phyloP scores from a whole-genome alignment of 805 yeast genomes.

The Yarrowia hollandica region DNA sequence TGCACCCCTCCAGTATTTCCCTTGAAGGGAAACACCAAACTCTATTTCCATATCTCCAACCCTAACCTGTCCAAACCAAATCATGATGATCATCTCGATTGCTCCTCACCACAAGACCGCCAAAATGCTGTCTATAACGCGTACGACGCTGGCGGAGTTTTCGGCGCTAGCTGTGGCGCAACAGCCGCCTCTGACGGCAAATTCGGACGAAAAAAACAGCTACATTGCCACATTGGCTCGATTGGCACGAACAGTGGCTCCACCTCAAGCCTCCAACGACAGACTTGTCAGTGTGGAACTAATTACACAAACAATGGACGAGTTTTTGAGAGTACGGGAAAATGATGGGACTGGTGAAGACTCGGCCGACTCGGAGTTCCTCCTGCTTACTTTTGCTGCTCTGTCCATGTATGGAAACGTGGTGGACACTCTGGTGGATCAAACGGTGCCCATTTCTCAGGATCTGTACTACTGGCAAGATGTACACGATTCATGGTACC shows the following conservation, averaged over 20 bases:
- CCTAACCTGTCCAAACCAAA: too few species aligned
- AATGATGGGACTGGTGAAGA: neutral
- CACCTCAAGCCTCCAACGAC: constrained; percentile 20
- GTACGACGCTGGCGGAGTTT: constrained; percentile 23
- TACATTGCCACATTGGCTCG: constrained; percentile 19
- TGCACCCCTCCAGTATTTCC: too few species aligned
- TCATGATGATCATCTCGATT: neutral
- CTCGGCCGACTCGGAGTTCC: neutral
- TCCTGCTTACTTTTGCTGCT: constrained; percentile 38
- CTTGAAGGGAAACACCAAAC: too few species aligned
- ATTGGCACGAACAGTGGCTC: constrained; percentile 3
- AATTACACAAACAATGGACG: constrained; percentile 1
- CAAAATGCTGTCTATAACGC: constrained; percentile 20
- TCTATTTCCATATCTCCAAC: too few species aligned
- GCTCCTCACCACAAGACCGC: neutral
- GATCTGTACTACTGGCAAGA: constrained; percentile 52
- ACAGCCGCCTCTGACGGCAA: neutral
- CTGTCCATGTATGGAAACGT: constrained; percentile 43
- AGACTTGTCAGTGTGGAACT: constrained; percentile 3
- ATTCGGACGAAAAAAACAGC: constrained; percentile 7
- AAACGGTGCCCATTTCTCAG: constrained; percentile 48
- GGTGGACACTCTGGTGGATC: constrained; percentile 42
- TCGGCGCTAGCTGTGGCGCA: constrained; percentile 16
- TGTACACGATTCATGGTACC: constrained; percentile 41
- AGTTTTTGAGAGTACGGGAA: neutral